Conservation (phyloP, 1,284 basidiomycete genomes). For the Naganishia albida region DNA sequence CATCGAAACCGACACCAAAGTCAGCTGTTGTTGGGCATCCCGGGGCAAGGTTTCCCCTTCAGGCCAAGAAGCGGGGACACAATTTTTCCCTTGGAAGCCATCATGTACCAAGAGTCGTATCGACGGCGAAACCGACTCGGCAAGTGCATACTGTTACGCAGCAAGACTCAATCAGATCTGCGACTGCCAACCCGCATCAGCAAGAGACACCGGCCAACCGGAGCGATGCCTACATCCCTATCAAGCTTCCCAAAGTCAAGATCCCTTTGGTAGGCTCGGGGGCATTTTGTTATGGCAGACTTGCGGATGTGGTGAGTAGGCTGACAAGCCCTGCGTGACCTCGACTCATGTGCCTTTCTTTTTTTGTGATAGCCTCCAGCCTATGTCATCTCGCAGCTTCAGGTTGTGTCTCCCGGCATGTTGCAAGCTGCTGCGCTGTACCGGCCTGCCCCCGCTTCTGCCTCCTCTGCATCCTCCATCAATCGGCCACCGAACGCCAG, state of each 20-base stretch:
- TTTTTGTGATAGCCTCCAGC: conserved; percentile 2
- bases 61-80: conserved; percentile 14
- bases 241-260: conserved; percentile 19
- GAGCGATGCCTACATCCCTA: conserved; percentile 5
- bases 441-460: conserved; percentile 15
- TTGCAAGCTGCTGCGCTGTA: conserved; percentile 15
- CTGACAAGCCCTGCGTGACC: neutral
- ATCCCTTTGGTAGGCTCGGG: conserved; percentile 12
- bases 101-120: neutral
- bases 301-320: conserved; percentile 11
- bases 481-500: neutral
- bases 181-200: neutral
- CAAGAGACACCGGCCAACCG: neutral
- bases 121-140: neutral
- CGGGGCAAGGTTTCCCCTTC: conserved; percentile 2
- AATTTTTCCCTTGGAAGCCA: conserved; percentile 23
- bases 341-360: no score
- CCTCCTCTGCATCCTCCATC: neutral
- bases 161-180: neutral
- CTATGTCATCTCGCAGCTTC: conserved; percentile 12
- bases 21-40: neutral
- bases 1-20: conserved; percentile 3
- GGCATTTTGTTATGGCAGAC: conserved; percentile 13
- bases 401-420: conserved; percentile 6
- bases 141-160: neutral